Percentiles rank a stretch among this genome's conserved stretches.
phyloP scores from a whole-genome alignment of 192 early-diverging fungal genomes.

The Thamnidium elegans region DNA sequence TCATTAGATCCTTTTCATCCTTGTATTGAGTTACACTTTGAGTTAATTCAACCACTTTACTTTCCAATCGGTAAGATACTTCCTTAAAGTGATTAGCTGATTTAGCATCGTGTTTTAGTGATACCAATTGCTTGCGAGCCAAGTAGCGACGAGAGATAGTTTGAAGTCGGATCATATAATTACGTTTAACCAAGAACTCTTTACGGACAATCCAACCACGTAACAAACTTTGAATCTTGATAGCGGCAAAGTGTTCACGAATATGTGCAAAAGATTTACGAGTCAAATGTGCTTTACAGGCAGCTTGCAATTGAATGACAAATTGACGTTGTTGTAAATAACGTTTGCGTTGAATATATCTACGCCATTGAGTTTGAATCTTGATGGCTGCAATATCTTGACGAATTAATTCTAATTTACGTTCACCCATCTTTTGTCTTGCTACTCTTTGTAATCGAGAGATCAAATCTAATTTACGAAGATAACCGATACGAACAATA shows the following conservation, averaged over 20 bases:
- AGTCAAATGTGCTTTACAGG: slow-evolving; percentile 64
- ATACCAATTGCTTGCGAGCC: slow-evolving; percentile 66
- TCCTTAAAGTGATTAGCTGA: slow-evolving; percentile 93
- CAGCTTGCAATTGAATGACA: slow-evolving; percentile 62
- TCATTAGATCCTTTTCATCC: slow-evolving; percentile 65
- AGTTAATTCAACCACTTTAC: slow-evolving; percentile 95
- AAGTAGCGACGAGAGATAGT: slow-evolving; percentile 69
- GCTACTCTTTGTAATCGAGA: slow-evolving; percentile 63
- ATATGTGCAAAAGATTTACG: slow-evolving; percentile 53
- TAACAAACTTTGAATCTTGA: slow-evolving; percentile 70
- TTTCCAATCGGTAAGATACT: slow-evolving; percentile 89
- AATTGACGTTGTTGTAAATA: slow-evolving; percentile 45
- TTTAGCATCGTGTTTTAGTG: slow-evolving; percentile 77
- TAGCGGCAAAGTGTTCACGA: slow-evolving; percentile 67
- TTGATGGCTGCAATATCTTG: slow-evolving; percentile 65
- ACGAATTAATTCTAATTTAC: slow-evolving; percentile 51
- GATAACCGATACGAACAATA: slow-evolving; percentile 61
- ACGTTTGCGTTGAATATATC: slow-evolving; percentile 55
- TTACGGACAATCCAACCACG: slow-evolving; percentile 67
- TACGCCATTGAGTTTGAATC: slow-evolving; percentile 76
- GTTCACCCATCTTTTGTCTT: slow-evolving; percentile 60
- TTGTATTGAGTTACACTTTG: slow-evolving; percentile 64
- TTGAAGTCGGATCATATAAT: slow-evolving; percentile 75
- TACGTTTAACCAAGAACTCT: slow-evolving; percentile 47
- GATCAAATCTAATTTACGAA: slow-evolving; percentile 50